phyloP scores from a whole-genome alignment of 768 basidiomycete species.

The Boletus pseudopeckii region DNA sequence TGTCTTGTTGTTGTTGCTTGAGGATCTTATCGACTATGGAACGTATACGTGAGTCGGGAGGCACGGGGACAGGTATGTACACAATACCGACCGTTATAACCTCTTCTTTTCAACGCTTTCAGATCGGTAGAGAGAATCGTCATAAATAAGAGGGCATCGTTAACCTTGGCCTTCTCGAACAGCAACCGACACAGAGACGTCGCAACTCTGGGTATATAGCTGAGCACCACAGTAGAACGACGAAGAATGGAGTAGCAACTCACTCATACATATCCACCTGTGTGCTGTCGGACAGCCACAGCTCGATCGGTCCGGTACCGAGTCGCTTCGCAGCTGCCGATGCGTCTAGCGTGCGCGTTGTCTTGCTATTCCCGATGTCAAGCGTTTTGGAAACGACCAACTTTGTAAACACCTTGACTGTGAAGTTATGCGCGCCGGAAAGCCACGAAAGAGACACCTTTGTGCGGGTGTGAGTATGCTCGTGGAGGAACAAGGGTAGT shows the following conservation, averaged over 20 bases:
- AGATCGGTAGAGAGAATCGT: slow-evolving; percentile 92
- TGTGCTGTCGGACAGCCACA: slow-evolving; percentile 74
- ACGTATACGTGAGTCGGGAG: slow-evolving; percentile 4
- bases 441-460: slow-evolving; percentile 67
- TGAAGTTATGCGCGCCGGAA: slow-evolving; percentile 57
- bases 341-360: slow-evolving; percentile 59
- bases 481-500: slow-evolving; percentile 87
- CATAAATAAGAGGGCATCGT: slow-evolving; percentile 88
- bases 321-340: slow-evolving; percentile 66
- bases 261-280: slow-evolving; percentile 91
- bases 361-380: slow-evolving; percentile 45
- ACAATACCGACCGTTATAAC: slow-evolving; percentile 67
- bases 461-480: slow-evolving; percentile 68
- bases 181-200: slow-evolving; percentile 76
- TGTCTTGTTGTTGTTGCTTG: slow-evolving; percentile 73
- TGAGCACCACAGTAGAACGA: slow-evolving; percentile 1
- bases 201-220: slow-evolving; percentile 58
- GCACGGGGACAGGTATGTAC: not conserved
- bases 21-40: slow-evolving; percentile 82
- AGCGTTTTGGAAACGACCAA: slow-evolving; percentile 62
- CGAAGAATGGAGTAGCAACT: slow-evolving; percentile 32
- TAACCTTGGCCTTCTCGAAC: slow-evolving; percentile 74
- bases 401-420: slow-evolving; percentile 66
- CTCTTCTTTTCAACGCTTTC: slow-evolving; percentile 72
- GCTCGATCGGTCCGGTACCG: slow-evolving; percentile 57